Evolutionary conservation across 1,284 basidiomycete species (phyloP).

Genomic region (Ceratobasidium sp.): DNA sequence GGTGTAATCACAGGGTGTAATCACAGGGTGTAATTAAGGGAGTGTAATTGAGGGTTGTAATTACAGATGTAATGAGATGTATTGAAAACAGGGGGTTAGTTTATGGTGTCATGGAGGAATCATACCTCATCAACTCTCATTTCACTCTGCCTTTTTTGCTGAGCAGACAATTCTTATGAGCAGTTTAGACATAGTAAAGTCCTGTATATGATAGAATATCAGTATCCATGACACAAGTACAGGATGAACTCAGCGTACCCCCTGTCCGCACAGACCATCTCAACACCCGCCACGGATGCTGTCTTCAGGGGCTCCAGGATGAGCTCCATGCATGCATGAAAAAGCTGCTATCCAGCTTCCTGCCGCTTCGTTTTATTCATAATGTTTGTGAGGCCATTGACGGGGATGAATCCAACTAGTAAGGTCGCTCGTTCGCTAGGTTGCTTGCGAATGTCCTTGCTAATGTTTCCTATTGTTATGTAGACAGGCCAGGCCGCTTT

Average conservation of each 20-base stretch:
- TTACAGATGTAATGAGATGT: too few species aligned
- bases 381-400: not conserved
- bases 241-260: conserved; percentile 41
- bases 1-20: too few species aligned
- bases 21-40: too few species aligned
- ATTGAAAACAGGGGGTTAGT: too few species aligned
- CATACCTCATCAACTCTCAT: too few species aligned
- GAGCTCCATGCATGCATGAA: conserved; percentile 45
- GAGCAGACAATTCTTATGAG: too few species aligned
- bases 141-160: too few species aligned
- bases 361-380: not conserved
- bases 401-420: conserved; percentile 41
- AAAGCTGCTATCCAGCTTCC: conserved; percentile 39
- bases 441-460: conserved; percentile 15
- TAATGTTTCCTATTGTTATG: conserved; percentile 43
- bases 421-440: conserved; percentile 15
- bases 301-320: conserved; percentile 43
- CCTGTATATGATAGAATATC: too few species aligned
- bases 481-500: conserved; percentile 2
- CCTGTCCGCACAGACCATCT: conserved; percentile 44
- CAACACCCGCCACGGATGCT: conserved; percentile 29
- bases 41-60: too few species aligned
- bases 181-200: too few species aligned
- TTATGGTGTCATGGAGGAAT: too few species aligned
- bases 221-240: too few species aligned